Evolutionary conservation across 2,329 filamentous ascomycete genomes (phyloP).

Genomic region (Curvularia sp.): DNA sequence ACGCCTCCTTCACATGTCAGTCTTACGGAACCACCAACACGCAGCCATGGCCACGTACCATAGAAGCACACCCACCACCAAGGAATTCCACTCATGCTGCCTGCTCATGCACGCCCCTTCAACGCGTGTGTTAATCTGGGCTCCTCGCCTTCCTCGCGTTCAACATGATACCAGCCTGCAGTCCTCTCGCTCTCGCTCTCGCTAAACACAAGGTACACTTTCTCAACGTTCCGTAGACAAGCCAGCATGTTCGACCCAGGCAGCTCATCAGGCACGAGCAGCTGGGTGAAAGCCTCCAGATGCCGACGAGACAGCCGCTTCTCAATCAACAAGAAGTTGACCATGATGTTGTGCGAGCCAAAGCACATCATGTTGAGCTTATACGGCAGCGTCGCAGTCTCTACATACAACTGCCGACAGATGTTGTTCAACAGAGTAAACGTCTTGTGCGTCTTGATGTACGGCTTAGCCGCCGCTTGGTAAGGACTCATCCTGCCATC

Average conservation of each 20-base stretch:
- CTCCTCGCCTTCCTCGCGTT: conserved; percentile 24
- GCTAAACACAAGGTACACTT: conserved; percentile 23
- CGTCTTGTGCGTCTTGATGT: conserved; percentile 9
- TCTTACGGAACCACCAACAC: neutral
- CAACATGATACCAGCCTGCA: conserved; percentile 29
- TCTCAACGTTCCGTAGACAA: conserved; percentile 32
- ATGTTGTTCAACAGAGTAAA: conserved; percentile 37
- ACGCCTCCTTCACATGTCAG: conserved; percentile 19
- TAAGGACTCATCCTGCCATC: conserved; percentile 24
- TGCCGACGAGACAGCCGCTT: conserved; percentile 31
- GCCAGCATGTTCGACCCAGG: conserved; percentile 28
- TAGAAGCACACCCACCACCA: neutral
- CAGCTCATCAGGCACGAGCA: conserved; percentile 27
- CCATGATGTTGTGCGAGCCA: conserved; percentile 30
- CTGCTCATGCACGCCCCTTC: neutral
- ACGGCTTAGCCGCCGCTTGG: conserved; percentile 1
- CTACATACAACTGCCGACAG: conserved; percentile 41
- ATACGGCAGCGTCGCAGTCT: conserved; percentile 39
- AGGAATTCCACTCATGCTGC: neutral
- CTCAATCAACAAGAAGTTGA: conserved; percentile 40
- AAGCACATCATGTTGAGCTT: conserved; percentile 36
- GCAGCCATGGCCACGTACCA: neutral
- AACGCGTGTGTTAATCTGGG: conserved; percentile 20
- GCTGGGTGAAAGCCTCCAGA: conserved; percentile 28
- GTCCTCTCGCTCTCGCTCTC: conserved; percentile 5